Base-by-base conservation (phyloP, 2,329 filamentous ascomycete species). In the Epicoccum nigrum region DNA sequence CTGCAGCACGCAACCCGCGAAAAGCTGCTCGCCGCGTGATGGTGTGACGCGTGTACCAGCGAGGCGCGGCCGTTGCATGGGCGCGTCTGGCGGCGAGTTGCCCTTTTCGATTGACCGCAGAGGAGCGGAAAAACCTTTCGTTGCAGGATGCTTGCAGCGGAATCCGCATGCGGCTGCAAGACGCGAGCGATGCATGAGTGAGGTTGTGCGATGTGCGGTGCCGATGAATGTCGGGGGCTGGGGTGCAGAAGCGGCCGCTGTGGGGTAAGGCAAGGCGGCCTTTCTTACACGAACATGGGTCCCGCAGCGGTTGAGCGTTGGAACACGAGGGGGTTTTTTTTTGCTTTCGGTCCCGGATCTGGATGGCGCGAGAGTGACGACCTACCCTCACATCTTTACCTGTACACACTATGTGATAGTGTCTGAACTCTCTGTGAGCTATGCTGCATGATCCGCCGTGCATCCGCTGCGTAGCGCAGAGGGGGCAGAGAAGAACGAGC, bases 181-280 rank as follows among this genome's bases (percentile, higher is more conserved):
- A 9, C 20, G 21, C 13, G 23, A 9, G 23, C 6, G 23, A 7
- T 25, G 23, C 1, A 7, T 7, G 33, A 3, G 11, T 28, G 15
- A 23, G 42, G 30, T 37, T 42, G 21, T 25, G 23, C 12, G 19
- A 34, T n/a, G 39, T 21, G 32, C 28, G 34, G 39, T 47, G 44
- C 45, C 45, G 35, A 56, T 25, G 6, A 9, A 9, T 27, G 16
- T 17, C n/a, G 50, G 33, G 50, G 39, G 38, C 27, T 37, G 33
- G 45, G 41, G 39, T 47, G 43, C 54, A 51, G 45, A 44, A 43
- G 50, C 34, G 42, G 16, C 45, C 46, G 54, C 43, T 42, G 45
- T 50, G 51, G 51, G 41, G 31, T 27, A 41, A n/a, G n/a, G n/a
- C n/a, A n/a, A n/a, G n/a, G n/a, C n/a, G 20, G 21, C 8, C 4